Evolutionary conservation across 2,329 filamentous ascomycete species (phyloP), one percentile per base, ranked within the genome.

Genomic region (Colletotrichum sp.): DNA sequence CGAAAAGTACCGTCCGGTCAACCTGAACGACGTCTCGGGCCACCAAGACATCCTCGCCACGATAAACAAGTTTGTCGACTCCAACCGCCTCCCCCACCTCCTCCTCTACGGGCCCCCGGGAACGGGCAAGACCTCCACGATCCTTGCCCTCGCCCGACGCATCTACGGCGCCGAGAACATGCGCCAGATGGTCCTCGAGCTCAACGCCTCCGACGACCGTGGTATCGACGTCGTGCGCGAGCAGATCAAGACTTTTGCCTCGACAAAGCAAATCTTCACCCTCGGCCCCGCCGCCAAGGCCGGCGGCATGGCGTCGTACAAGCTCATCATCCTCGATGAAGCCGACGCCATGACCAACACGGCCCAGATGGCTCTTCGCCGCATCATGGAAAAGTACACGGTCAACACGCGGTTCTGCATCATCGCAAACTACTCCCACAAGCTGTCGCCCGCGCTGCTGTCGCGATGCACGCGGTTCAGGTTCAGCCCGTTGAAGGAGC

Each of bases 331-430:
- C 71, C 92, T 99, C 6, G 97, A 99, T 85, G 97, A 99, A 88
- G 97, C 97, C n/a, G 97, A 99, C 84, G 97, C 97, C 70, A 99
- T 99, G 97, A 99, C 97, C n/a, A 94, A 95, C 70, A 98, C 96
- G 1, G 97, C 97, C 8, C 97, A 99, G 86, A 99, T 99, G 96
- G 97, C 97, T 0, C 89, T 99, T 71, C 92, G 97, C 77, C 90
- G 97, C 64, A 99, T 99, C 82, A 99, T 99, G 97, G 97, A 99
- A 84, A 98, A 98, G 87, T 99, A 99, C 87, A 99, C 97, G 1
- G 95, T 95, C 76, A 99, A 99, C 87, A 98, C 97, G 4, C 91
- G 97, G 69, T 99, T 99, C 87, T 99, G 96, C 87, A 95, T 99
- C 83, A 99, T 99, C 80, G 97, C 97, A 80, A 99, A 99, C 87